Base-by-base conservation (phyloP, 2,329 filamentous ascomycete species). In the Trichoderma arundinaceum region DNA sequence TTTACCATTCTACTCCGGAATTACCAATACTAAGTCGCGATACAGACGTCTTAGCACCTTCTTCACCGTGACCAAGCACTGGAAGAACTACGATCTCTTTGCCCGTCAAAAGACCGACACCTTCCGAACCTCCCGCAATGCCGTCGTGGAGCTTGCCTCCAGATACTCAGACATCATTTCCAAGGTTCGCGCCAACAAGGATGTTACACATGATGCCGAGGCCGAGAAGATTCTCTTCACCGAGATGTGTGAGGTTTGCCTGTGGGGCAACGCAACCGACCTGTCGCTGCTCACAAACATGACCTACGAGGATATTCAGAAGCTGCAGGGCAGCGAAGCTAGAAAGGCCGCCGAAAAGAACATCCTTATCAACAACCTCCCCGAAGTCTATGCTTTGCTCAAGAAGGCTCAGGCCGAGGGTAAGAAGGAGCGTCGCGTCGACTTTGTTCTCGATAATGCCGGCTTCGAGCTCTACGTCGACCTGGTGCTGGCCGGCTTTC, bases 381-480 rank as follows among this genome's bases (percentile, higher is more conserved):
- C 84, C 10, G 80, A 83, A 9, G 91, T 92, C 0, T 97, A 95
- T 76, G 81, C 86, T 7, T 78, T 86, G 0, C 83, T 96, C 22
- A 86, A 84, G 64, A 82, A 85, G 67, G 90, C 90, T 0, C 86
- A 90, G 70, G 83, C 83, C 22, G 82, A 85, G 38, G 85, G 85
- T 33, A 87, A 87, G 74, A 81, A 83, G 67, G 89, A 93, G 70
- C 86, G 93, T 43, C 85, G 92, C 15, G 90, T 99, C 2, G 95
- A 99, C 73, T 94, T 99, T 69, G 91, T 99, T 2, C 89, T 99
- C 5, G 95, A 99, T 77, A 99, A 99, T 72, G 92, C 95, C 19
- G 95, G 95, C 6, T 99, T 99, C 74, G 95, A 99, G 82, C 86
- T 99, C 12, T 99, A 93, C 74, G 95, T 98, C 70, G 95, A 99